A percentile compares a stretch with the other conserved stretches of the same genome.
These are phyloP conservation scores for Panicum miliaceum DNA, from an alignment of 176 grass and related monocot genomes.

Conservation along the genomic window DNA sequence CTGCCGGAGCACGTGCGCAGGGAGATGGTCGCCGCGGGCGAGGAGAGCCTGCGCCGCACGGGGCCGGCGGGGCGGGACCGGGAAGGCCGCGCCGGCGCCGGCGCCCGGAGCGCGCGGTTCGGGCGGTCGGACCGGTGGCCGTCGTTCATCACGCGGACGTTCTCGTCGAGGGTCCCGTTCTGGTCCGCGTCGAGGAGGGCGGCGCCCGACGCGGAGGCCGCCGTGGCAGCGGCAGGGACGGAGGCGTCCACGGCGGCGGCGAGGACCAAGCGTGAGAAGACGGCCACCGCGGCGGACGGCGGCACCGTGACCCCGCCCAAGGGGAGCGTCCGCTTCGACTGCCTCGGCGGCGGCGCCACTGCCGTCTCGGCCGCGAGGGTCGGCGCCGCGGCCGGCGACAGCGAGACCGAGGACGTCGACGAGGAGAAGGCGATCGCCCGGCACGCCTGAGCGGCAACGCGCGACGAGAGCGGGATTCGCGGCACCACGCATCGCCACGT, in stretches of 20 bases:
- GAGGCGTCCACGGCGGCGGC: background rate
- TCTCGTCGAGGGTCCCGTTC: conserved; percentile 68
- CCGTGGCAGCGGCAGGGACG: background rate
- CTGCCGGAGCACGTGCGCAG: conserved; percentile 70
- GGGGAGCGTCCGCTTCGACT: conserved; percentile 62
- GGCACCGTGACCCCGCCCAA: background rate
- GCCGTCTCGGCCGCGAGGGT: conserved; percentile 33
- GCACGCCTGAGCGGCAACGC: conserved; percentile 31
- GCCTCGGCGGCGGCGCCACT: conserved; percentile 49
- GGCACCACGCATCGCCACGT: background rate
- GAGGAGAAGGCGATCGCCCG: conserved; percentile 57
- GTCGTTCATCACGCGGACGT: conserved; percentile 69
- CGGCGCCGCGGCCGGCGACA: conserved; percentile 33
- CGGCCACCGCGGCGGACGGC: background rate
- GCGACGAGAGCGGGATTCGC: background rate
- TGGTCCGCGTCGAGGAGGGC: conserved; percentile 56
- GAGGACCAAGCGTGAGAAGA: conserved; percentile 40
- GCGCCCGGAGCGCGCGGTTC: conserved; percentile 51
- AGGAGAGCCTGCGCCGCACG: conserved; percentile 50
- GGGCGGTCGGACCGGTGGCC: conserved; percentile 70
- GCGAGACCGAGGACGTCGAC: conserved; percentile 52
- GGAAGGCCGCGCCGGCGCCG: background rate
- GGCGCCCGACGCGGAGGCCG: conserved; percentile 1
- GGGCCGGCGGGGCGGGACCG: conserved; percentile 8
- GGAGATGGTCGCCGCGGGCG: conserved; percentile 58